Evolutionary conservation across 805 yeast genomes (phyloP).

Genomic region (Wickerhamomyces strasburgensis): DNA sequence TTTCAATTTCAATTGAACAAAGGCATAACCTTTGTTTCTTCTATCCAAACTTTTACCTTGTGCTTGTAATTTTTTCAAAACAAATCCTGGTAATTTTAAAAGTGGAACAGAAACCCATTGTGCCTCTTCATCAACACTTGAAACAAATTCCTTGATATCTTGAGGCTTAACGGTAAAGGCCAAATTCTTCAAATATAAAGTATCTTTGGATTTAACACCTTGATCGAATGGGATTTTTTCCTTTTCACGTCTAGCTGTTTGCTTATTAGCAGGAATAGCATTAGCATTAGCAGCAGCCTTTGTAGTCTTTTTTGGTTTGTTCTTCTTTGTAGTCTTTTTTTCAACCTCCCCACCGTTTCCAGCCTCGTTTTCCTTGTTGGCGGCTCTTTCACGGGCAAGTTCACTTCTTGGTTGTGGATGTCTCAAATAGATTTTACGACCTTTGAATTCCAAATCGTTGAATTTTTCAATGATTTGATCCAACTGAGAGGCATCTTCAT

Average conservation of each 20-base stretch:
- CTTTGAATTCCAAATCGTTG: conserved; percentile 40
- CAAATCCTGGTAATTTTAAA: conserved; percentile 39
- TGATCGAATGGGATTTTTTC: conserved; percentile 32
- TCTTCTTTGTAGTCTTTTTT: conserved; percentile 8
- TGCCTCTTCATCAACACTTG: conserved; percentile 41
- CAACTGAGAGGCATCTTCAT: conserved; percentile 37
- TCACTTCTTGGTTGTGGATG: conserved; percentile 41
- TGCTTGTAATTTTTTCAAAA: conserved; percentile 39
- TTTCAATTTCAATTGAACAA: conserved; percentile 41
- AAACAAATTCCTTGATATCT: conserved; percentile 47
- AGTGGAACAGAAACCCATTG: conserved; percentile 57
- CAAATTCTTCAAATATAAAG: conserved; percentile 56
- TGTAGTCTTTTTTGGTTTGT: conserved; percentile 1
- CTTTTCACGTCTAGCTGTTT: conserved; percentile 12
- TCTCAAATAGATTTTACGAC: conserved; percentile 45
- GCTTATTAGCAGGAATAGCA: too few species aligned
- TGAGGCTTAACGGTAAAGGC: conserved; percentile 57
- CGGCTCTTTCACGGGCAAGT: too few species aligned
- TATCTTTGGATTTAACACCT: conserved; percentile 39
- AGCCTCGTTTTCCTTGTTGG: neutral
- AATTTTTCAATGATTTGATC: conserved; percentile 39
- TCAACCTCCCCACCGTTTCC: conserved; percentile 11
- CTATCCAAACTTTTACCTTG: conserved; percentile 40
- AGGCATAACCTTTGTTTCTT: conserved; percentile 60
- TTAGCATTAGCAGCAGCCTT: too few species aligned